Base-by-base conservation (phyloP, 495 filamentous ascomycete genomes). In the Penicillium subrubescens region DNA sequence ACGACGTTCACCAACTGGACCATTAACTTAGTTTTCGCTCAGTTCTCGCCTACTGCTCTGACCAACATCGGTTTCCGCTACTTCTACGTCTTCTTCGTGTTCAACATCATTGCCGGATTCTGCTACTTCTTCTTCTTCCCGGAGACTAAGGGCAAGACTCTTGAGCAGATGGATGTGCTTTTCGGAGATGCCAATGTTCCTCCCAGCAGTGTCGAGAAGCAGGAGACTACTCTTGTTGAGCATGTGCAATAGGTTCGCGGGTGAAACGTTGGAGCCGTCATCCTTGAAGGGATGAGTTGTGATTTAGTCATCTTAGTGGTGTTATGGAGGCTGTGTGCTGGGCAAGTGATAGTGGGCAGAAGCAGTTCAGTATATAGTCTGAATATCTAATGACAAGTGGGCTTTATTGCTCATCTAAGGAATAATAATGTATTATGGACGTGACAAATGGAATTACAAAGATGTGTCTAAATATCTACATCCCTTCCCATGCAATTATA, bases 91-190 rank as follows among this genome's bases (percentile, higher is more conserved):
- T 85, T 85, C 61, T 75, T 82, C 52, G 78, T 73, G 8, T 78
- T 78, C 29, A 85, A 84, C 55, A 56, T 78, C 1, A 70, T 82
- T 34, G 82, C 79, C 21, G 61, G 74, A 7, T 1, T 78, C 0
- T 68, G 75, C 15, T 83, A 81, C 65, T 66, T 71, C 2, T 73
- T 82, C 63, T 76, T 78, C 41, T 84, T 80, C 69, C 82, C 81
- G 33, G 83, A 86, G 70, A 84, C 82, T 0, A 85, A 81, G 63
- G 77, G 81, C 19, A 66, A 81, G 34, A 76, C 76, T 0, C 65
- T 86, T 17, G 84, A 86, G 65, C 80, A 86, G 67, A 84, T 85
- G 61, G 82, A 85, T 73, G 52, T 80, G 27, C 59, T 86, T 43
- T 86, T 86, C 68, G 82, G 79, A 0, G 82, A 82, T 62, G 25